Conservation (phyloP, 2,329 filamentous ascomycete genomes). For the Monilinia vaccinii-corymbosi region DNA sequence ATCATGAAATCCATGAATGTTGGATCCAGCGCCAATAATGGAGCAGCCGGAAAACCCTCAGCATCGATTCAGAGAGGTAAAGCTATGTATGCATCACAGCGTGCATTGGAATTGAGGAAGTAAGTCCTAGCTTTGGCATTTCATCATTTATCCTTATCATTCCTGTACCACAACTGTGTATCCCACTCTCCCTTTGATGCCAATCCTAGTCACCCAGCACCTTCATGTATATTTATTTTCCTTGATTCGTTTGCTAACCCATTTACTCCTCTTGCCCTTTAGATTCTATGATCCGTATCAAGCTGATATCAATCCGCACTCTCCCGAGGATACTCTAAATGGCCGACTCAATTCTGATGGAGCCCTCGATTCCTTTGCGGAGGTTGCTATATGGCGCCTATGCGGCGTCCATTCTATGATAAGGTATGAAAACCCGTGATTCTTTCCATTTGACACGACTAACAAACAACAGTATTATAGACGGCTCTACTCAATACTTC, state of each 20-base stretch:
- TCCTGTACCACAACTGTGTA: neutral
- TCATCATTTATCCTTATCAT: neutral
- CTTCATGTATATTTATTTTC: neutral
- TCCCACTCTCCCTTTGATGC: neutral
- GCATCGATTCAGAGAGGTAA: constrained; percentile 19
- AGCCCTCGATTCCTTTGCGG: constrained; percentile 31
- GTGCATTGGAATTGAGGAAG: constrained; percentile 26
- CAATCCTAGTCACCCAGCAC: neutral
- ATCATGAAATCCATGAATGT: neutral
- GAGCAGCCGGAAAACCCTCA: neutral
- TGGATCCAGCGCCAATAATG: neutral
- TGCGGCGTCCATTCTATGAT: constrained; percentile 25
- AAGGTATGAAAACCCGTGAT: constrained; percentile 15
- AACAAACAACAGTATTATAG: constrained; percentile 5
- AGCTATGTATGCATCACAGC: constrained; percentile 8
- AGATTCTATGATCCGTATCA: constrained; percentile 25
- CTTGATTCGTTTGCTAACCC: neutral
- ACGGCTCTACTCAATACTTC: constrained; percentile 21
- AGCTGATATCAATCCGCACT: neutral
- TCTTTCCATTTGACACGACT: neutral
- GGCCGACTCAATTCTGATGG: constrained; percentile 24
- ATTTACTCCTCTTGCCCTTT: neutral
- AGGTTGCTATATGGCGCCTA: constrained; percentile 40
- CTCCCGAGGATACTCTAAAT: constrained; percentile 17
- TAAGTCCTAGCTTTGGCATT: constrained; percentile 15